These are phyloP conservation scores for Ceratobasidium sp. DNA, from an alignment of 1,284 basidiomycete genomes.

Conservation along the genomic window DNA sequence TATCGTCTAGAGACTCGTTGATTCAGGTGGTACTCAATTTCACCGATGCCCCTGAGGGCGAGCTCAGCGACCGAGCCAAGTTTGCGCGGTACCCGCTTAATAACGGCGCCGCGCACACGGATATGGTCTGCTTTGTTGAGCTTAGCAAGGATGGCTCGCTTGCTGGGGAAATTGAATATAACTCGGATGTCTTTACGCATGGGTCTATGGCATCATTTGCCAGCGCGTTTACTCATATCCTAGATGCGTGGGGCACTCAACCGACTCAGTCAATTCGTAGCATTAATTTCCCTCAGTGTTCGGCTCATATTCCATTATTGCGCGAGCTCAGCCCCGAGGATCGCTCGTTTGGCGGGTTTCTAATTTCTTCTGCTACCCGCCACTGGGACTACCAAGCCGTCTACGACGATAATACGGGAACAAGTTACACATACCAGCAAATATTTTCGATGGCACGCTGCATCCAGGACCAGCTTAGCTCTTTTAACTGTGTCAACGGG, in stretches of 20 bases:
- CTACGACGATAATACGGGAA: conserved; percentile 4
- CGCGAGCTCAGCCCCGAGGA: not conserved
- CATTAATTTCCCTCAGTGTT: not conserved
- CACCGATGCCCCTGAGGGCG: conserved; percentile 1
- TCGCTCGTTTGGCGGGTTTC: not conserved
- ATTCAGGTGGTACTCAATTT: not conserved
- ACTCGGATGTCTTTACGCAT: conserved; percentile 10
- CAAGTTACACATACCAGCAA: conserved; percentile 1
- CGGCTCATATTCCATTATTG: conserved; percentile 1
- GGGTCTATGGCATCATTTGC: not conserved
- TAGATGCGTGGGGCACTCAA: not conserved
- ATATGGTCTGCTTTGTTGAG: conserved; percentile 13
- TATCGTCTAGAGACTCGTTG: not conserved
- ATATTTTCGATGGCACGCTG: not conserved
- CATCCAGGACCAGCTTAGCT: not conserved
- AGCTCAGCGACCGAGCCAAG: not conserved
- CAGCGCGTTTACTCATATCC: not conserved
- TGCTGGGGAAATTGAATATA: conserved; percentile 1
- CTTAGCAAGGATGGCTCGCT: conserved; percentile 15
- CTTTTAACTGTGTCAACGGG: not conserved
- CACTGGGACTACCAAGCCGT: conserved; percentile 17
- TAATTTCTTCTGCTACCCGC: not conserved
- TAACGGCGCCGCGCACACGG: conserved; percentile 14
- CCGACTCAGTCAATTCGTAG: not conserved
- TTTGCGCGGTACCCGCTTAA: not conserved